Conservation (phyloP, 140 eudicot genomes). For the Bidens hawaiensis region DNA sequence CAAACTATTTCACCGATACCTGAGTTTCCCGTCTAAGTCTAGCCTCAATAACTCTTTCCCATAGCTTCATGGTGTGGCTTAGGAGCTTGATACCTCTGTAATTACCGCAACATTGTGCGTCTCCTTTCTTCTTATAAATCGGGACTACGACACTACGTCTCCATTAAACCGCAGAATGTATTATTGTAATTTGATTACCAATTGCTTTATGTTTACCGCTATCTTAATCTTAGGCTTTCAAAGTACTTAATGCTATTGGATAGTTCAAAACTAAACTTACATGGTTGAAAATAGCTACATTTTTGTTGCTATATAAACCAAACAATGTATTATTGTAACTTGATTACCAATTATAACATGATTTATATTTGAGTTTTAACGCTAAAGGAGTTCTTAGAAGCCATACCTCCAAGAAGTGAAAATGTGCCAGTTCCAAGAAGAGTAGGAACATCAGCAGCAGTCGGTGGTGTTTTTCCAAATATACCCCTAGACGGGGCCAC, state of each 20-base stretch:
- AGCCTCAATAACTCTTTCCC: too few species aligned
- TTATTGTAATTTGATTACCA: not conserved
- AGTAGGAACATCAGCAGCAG: conserved; percentile 97
- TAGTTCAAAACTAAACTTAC: not conserved
- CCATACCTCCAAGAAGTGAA: conserved; percentile 72
- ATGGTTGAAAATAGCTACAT: too few species aligned
- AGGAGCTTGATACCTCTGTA: too few species aligned
- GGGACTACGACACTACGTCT: too few species aligned
- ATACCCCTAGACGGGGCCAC: conserved; percentile 51
- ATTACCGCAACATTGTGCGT: too few species aligned
- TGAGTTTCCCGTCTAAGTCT: too few species aligned
- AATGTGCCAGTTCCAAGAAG: conserved; percentile 82
- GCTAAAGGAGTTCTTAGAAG: not conserved
- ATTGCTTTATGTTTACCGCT: not conserved
- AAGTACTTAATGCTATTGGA: too few species aligned
- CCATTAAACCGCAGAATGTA: not conserved
- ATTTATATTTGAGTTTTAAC: not conserved
- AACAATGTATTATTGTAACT: not conserved
- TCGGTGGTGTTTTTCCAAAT: conserved; percentile 55
- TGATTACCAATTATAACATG: not conserved
- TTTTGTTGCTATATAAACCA: not conserved
- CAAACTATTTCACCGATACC: too few species aligned
- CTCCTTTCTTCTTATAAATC: too few species aligned
- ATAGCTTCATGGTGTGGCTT: too few species aligned
- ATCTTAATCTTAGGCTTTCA: not conserved